Evolutionary conservation across 108 stramenopile species (phyloP).

Genomic region (Cyclotella cryptica): DNA sequence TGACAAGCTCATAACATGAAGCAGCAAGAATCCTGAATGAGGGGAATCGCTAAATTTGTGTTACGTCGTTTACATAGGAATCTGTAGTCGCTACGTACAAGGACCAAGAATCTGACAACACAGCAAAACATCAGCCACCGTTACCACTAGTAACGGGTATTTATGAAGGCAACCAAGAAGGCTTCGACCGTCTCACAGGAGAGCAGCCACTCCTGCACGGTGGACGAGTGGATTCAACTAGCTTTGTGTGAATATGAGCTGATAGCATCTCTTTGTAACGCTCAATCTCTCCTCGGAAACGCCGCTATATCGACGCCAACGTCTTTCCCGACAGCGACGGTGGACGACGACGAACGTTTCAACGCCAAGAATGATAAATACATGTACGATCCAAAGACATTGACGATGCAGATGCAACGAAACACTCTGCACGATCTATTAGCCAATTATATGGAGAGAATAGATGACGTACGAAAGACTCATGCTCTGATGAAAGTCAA

Average conservation of each 20-base stretch:
- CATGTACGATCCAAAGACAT: background rate
- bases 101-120: too few relatives aligned
- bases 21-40: too few relatives aligned
- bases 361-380: background rate
- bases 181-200: too few relatives aligned
- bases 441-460: slow-evolving; percentile 20
- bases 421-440: slow-evolving; percentile 20
- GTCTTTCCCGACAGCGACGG: slow-evolving; percentile 1
- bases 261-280: slow-evolving; percentile 43
- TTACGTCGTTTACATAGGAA: too few relatives aligned
- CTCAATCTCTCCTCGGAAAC: slow-evolving; percentile 39
- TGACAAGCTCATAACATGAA: too few relatives aligned
- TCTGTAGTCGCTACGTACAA: too few relatives aligned
- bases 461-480: slow-evolving; percentile 48
- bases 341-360: too few relatives aligned
- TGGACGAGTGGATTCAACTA: slow-evolving; percentile 37
- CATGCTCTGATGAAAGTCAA: slow-evolving; percentile 35
- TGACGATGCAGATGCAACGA: slow-evolving; percentile 14
- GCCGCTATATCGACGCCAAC: slow-evolving; percentile 11
- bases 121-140: too few relatives aligned
- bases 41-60: too few relatives aligned
- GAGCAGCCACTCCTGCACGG: background rate
- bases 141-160: too few relatives aligned
- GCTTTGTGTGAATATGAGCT: slow-evolving; percentile 49
- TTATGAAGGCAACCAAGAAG: too few relatives aligned